Evolutionary conservation across 345 rosid species (phyloP), one percentile per base, ranked within the genome.

Genomic region (Passiflora organensis): DNA sequence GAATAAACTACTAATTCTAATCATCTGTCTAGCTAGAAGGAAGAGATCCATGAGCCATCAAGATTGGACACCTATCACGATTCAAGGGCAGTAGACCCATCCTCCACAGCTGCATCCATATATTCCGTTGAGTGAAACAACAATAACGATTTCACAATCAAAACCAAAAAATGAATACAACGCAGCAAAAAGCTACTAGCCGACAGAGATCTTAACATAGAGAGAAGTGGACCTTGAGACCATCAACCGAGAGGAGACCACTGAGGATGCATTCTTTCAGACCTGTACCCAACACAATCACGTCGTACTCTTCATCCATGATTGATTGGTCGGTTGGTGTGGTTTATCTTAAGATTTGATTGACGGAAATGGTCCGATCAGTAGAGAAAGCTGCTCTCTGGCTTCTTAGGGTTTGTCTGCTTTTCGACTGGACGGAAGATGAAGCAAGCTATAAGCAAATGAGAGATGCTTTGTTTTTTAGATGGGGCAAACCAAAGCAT

Each of bases 211-310:
- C 34, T 28, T 28, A 28, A 2, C 34, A 13, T 5, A 0, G 20
- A 8, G 15, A 48, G 53, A 15, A 52, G 32, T 17, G 0, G 44
- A 94, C 99, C 99, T 89, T 94, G 60, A 89, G 80, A 60, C 99
- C 90, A 46, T 89, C 97, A 62, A 93, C 99, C 51, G 99, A 93
- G 79, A 93, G 99, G 56, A 93, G 96, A 28, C 99, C 99, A 59
- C 97, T 89, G 59, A 93, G 96, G 78, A 93, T 93, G 75, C 99
- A 93, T 74, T 93, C 99, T 70, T 93, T 93, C 74, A 93, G 99
- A 62, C 99, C 99, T 44, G 99, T 93, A 36, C 99, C 99, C 38
- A 93, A 69, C 38, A 93, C 99, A 2, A 93, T 68, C 20, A 86
- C 95, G 58, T 93, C 95, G 48, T 93, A 89, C 74, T 84, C 94